Evolutionary conservation across 2,329 filamentous ascomycete species (phyloP), one percentile per base, ranked within the genome.

Genomic region (Aspergillus clavatus): DNA sequence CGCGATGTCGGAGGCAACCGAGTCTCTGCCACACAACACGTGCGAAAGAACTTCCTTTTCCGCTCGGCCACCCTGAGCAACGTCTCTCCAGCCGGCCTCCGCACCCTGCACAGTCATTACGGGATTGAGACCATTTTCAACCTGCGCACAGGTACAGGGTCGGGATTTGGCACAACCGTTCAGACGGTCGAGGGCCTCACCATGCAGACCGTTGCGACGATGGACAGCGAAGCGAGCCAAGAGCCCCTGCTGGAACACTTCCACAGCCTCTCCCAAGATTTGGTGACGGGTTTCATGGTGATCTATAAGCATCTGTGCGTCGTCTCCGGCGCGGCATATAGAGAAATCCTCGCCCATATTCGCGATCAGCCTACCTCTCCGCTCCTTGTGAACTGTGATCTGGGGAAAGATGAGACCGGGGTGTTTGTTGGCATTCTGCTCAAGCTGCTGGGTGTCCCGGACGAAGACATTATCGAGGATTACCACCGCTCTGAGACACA

Each of bases 401-500:
- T 83, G 0, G 86, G 86, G 10, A 90, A 90, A 66, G 86, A 90
- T 62, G 75, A 86, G 35, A 89, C 86, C 0, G 86, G 86, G 2
- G 75, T 89, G 4, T 68, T 88, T 36, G 78, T 80, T 39, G 86
- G 83, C 3, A 56, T 90, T 31, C 61, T 89, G 7, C 72, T 88
- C 29, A 68, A 77, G 21, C 72, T 88, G 22, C 81, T 81, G 7
- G 81, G 82, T 3, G 81, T 87, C 0, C 65, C 73, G 1, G 75
- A 81, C 51, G 70, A 78, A 26, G 61, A 67, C 3, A 75, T 87
- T n/a, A 83, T 82, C 0, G 64, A 74, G 6, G 86, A 89, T 62
- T 89, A 89, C 62, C 14, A 27, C 4, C n/a, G 29, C 2, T 38
- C 43, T 7, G 18, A 31, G 22, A 28, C 29, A 2, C 37, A 18